Percentiles rank a stretch among this genome's conserved stretches.
Conservation (phyloP, 495 filamentous ascomycete genomes). For the Aspergillus sclerotiicarbonarius region DNA sequence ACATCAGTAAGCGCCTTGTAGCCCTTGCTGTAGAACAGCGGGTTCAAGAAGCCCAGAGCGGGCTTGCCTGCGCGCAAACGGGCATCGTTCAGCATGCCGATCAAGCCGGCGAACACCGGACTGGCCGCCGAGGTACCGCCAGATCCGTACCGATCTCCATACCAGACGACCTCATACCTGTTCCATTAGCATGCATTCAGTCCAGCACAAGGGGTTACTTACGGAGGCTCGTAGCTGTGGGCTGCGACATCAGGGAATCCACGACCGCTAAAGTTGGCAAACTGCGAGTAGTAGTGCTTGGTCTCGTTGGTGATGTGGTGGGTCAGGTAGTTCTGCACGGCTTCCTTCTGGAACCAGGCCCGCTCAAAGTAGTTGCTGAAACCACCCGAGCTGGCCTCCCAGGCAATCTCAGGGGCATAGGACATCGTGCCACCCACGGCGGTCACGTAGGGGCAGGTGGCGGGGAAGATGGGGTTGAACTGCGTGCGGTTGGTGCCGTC, state of each 20-base stretch:
- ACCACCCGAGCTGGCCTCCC: slow-evolving; percentile 55
- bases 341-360: slow-evolving; percentile 58
- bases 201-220: slow-evolving; percentile 3
- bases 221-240: slow-evolving; percentile 46
- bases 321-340: slow-evolving; percentile 52
- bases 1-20: slow-evolving; percentile 51
- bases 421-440: slow-evolving; percentile 58
- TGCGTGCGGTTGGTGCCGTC: slow-evolving; percentile 58
- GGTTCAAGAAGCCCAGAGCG: slow-evolving; percentile 54
- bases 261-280: slow-evolving; percentile 58
- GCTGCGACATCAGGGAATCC: slow-evolving; percentile 70
- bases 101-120: slow-evolving; percentile 47
- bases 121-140: slow-evolving; percentile 54
- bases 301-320: slow-evolving; percentile 34
- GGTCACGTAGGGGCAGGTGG: slow-evolving; percentile 64
- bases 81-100: slow-evolving; percentile 52
- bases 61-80: slow-evolving; percentile 45
- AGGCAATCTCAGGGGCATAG: slow-evolving; percentile 53
- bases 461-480: slow-evolving; percentile 64
- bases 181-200: not conserved
- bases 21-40: slow-evolving; percentile 15
- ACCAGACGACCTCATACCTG: slow-evolving; percentile 28
- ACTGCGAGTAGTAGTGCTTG: slow-evolving; percentile 36
- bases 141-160: slow-evolving; percentile 29
- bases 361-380: slow-evolving; percentile 63